Conservation (phyloP, 345 rosid species). For the Melastoma malabathricum region DNA sequence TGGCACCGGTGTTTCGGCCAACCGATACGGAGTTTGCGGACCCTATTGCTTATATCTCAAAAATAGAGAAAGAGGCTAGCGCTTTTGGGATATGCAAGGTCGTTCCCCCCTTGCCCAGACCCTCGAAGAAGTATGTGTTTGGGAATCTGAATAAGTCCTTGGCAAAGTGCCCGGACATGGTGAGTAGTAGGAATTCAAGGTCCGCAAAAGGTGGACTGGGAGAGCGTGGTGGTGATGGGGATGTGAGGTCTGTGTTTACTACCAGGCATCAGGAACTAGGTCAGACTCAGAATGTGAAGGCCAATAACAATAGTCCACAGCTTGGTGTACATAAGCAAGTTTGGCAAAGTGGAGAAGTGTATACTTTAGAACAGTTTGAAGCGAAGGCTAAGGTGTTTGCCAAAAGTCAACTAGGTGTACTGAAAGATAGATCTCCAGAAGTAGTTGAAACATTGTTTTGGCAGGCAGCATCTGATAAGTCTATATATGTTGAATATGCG, state of each 20-base stretch:
- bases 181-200: slow-evolving; percentile 23
- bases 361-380: slow-evolving; percentile 94
- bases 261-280: slow-evolving; percentile 98
- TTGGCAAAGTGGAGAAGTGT: slow-evolving; percentile 95
- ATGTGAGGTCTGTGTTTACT: slow-evolving; percentile 70
- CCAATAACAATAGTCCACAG: slow-evolving; percentile 21
- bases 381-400: slow-evolving; percentile 70
- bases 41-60: slow-evolving; percentile 94
- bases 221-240: slow-evolving; percentile 22
- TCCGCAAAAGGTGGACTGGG: slow-evolving; percentile 12
- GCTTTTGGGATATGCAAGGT: slow-evolving; percentile 95
- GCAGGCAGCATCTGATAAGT: slow-evolving; percentile 80
- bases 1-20: slow-evolving; percentile 87
- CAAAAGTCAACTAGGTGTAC: slow-evolving; percentile 42
- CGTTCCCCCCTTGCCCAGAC: slow-evolving; percentile 88
- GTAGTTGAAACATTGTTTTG: slow-evolving; percentile 80
- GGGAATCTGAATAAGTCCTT: slow-evolving; percentile 74
- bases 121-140: slow-evolving; percentile 74
- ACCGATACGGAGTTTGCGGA: slow-evolving; percentile 98
- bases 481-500: slow-evolving; percentile 88
- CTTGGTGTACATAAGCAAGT: slow-evolving; percentile 67
- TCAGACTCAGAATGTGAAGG: slow-evolving; percentile 40
- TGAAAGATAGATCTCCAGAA: slow-evolving; percentile 64
- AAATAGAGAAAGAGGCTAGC: slow-evolving; percentile 88
- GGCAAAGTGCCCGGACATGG: slow-evolving; percentile 62